A percentile compares a stretch with the other conserved stretches of the same genome.
Evolutionary conservation across 2,329 filamentous ascomycete genomes (phyloP).

Genomic region (Chalaropsis ovoidea): DNA sequence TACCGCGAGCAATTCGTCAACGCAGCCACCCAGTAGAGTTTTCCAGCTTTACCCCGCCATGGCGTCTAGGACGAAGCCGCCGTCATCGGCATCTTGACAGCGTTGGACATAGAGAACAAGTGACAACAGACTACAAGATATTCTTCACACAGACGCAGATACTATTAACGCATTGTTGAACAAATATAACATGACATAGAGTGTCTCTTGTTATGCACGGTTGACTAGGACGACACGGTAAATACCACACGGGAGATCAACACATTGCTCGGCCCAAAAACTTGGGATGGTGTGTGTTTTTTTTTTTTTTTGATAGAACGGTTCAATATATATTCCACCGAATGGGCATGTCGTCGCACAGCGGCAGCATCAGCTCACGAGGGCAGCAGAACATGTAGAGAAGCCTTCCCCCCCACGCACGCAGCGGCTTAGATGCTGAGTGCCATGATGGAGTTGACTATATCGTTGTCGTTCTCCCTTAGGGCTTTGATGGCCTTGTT

Average conservation of each 20-base stretch:
- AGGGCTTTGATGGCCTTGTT: slow-evolving; percentile 99
- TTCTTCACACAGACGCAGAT: neutral
- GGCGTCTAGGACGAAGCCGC: neutral
- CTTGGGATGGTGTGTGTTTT: neutral
- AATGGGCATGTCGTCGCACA: neutral
- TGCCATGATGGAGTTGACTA: slow-evolving; percentile 99
- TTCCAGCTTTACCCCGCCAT: slow-evolving; percentile 9
- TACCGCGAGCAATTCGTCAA: no score
- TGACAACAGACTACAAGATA: neutral
- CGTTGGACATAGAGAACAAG: neutral
- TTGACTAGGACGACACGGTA: neutral
- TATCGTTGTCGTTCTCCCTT: slow-evolving; percentile 99
- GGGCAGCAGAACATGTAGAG: neutral
- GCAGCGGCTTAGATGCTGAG: slow-evolving; percentile 59
- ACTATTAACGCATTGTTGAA: no score
- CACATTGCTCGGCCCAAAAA: neutral
- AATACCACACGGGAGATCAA: neutral
- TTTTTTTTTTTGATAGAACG: neutral
- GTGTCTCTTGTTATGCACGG: no score
- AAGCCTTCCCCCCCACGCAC: neutral
- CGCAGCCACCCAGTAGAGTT: neutral
- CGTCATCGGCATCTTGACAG: neutral
- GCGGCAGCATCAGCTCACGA: neutral
- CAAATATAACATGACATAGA: no score
- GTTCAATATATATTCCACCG: neutral